Evolutionary conservation across 2,329 filamentous ascomycete genomes (phyloP).

Genomic region (Ascochyta viciae-villosae): DNA sequence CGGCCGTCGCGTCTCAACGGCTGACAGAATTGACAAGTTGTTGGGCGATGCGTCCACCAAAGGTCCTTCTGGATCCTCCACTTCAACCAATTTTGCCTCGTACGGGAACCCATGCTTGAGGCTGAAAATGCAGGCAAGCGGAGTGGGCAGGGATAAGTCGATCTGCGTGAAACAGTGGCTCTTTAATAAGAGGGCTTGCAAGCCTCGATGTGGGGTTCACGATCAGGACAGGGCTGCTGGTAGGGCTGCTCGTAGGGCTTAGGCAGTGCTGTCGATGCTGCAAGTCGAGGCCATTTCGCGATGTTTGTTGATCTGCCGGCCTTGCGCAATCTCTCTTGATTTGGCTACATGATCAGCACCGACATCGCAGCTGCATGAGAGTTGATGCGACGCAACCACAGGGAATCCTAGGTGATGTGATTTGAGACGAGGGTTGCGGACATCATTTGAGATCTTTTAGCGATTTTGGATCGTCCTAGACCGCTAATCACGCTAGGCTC

Average conservation of each 20-base stretch:
- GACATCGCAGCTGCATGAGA: neutral
- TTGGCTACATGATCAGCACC: neutral
- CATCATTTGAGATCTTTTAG: neutral
- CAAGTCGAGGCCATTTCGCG: too few species aligned
- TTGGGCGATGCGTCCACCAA: constrained; percentile 8
- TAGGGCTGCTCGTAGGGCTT: neutral
- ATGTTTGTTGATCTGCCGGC: neutral
- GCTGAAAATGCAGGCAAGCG: neutral
- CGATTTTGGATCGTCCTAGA: neutral
- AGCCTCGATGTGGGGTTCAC: neutral
- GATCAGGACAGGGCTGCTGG: neutral
- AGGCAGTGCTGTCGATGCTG: neutral
- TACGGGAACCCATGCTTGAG: neutral
- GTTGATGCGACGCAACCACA: neutral
- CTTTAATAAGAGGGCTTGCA: neutral
- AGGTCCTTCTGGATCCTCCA: constrained; percentile 13
- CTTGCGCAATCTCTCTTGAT: neutral
- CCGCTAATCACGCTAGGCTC: neutral
- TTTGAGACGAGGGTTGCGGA: neutral
- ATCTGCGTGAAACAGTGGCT: constrained; percentile 2
- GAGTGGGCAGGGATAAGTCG: neutral
- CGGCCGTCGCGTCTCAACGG: constrained; percentile 3
- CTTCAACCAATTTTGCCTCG: constrained; percentile 6
- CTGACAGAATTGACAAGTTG: constrained; percentile 10
- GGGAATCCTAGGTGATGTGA: neutral